Percentiles rank a stretch among this genome's conserved stretches.
Evolutionary conservation across 129 eudicot genomes (phyloP).

Genomic region (Cynara cardunculus): DNA sequence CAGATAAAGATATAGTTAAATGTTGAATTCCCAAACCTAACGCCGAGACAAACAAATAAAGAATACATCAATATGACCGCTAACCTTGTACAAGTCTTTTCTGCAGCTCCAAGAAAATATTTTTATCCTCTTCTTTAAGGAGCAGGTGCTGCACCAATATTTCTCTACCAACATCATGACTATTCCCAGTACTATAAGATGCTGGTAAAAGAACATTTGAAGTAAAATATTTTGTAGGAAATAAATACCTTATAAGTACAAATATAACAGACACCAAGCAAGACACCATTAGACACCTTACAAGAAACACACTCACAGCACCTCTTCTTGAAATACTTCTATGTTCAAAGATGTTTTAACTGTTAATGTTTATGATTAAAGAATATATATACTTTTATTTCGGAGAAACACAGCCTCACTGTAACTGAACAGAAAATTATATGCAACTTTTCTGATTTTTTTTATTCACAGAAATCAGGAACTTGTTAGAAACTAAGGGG

Average conservation of each 20-base stretch:
- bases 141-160: constrained; percentile 80
- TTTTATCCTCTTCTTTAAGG: constrained; percentile 59
- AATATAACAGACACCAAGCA: constrained; percentile 10
- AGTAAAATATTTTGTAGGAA: not conserved
- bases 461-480: not conserved
- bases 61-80: not conserved
- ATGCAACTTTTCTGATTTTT: not conserved
- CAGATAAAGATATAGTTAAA: not conserved
- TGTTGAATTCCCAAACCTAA: not conserved
- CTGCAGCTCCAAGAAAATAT: constrained; percentile 61
- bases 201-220: constrained; percentile 34
- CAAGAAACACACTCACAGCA: not conserved
- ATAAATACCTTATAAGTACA: not conserved
- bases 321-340: not conserved
- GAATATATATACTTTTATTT: not conserved
- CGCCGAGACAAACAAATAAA: not conserved
- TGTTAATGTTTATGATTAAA: not conserved
- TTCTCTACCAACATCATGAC: constrained; percentile 51
- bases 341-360: too few relatives aligned
- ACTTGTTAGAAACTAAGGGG: not conserved
- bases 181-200: constrained; percentile 44
- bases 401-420: not conserved
- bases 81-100: constrained; percentile 59
- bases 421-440: not conserved
- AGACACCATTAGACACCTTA: not conserved